These are phyloP conservation scores for Diutina ranongensis DNA, from an alignment of 1,139 yeast genomes.

Conservation along the genomic window DNA sequence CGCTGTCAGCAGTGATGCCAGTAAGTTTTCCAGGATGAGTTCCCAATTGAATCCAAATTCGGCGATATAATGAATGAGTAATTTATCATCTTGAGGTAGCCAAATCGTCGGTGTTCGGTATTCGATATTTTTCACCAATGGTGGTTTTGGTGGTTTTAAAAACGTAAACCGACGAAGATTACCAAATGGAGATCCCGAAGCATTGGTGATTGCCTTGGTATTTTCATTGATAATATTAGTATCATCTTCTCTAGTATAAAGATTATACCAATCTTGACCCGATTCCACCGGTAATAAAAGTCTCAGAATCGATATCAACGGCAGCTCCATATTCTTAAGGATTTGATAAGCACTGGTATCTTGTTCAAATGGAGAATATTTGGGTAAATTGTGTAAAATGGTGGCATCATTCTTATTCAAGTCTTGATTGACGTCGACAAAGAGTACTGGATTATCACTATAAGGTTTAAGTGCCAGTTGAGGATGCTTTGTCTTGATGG, in stretches of 20 bases:
- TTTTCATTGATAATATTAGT: not conserved
- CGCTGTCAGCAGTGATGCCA: slow-evolving; percentile 36
- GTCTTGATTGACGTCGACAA: slow-evolving; percentile 35
- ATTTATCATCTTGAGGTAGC: slow-evolving; percentile 88
- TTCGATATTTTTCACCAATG: slow-evolving; percentile 65
- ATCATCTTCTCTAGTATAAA: slow-evolving; percentile 12
- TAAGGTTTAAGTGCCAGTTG: not conserved
- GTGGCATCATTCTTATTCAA: slow-evolving; percentile 44
- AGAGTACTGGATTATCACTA: not conserved
- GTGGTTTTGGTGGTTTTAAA: slow-evolving; percentile 82
- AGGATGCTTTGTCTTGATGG: slow-evolving; percentile 32
- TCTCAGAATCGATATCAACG: slow-evolving; percentile 44
- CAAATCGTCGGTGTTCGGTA: slow-evolving; percentile 86
- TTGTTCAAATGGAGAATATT: slow-evolving; percentile 39
- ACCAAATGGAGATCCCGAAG: slow-evolving; percentile 3
- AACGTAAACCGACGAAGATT: slow-evolving; percentile 39
- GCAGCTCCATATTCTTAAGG: slow-evolving; percentile 15
- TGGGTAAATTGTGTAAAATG: slow-evolving; percentile 42
- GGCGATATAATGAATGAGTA: slow-evolving; percentile 67
- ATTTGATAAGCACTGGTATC: slow-evolving; percentile 10
- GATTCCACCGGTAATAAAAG: slow-evolving; percentile 51
- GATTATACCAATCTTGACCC: slow-evolving; percentile 51
- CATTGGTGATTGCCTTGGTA: not conserved
- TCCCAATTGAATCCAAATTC: slow-evolving; percentile 93
- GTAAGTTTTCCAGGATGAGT: slow-evolving; percentile 68